Conservation (phyloP, 106 monocot genomes). For the Apostasia shenzhenica region DNA sequence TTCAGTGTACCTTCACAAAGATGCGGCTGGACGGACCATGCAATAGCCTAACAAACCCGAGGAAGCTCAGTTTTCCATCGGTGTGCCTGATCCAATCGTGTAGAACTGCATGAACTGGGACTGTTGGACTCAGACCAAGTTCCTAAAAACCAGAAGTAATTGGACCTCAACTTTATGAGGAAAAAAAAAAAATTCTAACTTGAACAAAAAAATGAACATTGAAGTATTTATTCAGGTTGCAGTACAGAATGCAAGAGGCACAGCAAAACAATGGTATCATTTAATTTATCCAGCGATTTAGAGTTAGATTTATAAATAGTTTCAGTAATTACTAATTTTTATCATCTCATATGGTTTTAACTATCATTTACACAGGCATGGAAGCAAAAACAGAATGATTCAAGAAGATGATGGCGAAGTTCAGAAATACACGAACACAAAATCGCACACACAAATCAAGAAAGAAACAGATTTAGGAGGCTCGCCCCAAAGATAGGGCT, state of each 20-base stretch:
- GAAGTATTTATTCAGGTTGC: background rate
- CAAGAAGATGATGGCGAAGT: too few relatives aligned
- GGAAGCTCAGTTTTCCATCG: conserved; percentile 66
- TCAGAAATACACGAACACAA: too few relatives aligned
- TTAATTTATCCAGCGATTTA: background rate
- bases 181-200: background rate
- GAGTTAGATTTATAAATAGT: background rate
- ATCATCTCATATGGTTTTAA: too few relatives aligned
- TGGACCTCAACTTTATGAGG: background rate
- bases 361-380: too few relatives aligned
- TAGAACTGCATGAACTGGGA: conserved; percentile 53
- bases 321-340: background rate
- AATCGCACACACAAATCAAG: too few relatives aligned
- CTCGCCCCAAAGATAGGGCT: too few relatives aligned
- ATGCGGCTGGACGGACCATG: conserved; percentile 22
- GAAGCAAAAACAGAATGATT: too few relatives aligned
- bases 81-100: conserved; percentile 67
- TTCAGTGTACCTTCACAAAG: background rate
- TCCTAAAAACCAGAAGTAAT: conserved; percentile 24
- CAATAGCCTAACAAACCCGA: conserved; percentile 52
- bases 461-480: too few relatives aligned
- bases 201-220: background rate
- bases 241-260: background rate
- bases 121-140: conserved; percentile 46
- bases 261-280: too few relatives aligned